A percentile compares a stretch with the other conserved stretches of the same genome.
Conservation (phyloP, 805 yeast genomes). For the Yarrowia yakushimensis region DNA sequence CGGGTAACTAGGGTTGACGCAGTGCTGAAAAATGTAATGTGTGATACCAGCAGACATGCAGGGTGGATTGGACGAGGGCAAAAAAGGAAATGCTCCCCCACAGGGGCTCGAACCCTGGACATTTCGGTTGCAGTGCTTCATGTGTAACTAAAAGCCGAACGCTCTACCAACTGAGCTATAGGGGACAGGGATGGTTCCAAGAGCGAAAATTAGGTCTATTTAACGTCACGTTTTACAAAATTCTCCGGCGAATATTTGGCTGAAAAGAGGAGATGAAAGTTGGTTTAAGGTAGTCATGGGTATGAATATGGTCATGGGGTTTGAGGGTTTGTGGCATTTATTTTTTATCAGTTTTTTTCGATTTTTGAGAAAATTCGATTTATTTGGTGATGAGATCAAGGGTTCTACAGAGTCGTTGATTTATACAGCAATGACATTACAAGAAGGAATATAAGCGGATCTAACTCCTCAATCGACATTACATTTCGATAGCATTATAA, state of each 20-base stretch:
- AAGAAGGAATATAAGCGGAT: background rate
- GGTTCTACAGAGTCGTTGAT: background rate
- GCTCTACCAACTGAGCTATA: slow-evolving; percentile 25
- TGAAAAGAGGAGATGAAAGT: too few species aligned
- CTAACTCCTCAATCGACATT: too few species aligned
- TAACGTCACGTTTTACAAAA: background rate
- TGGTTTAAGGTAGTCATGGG: too few species aligned
- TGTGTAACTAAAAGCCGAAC: slow-evolving; percentile 38
- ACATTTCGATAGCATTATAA: too few species aligned
- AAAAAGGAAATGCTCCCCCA: slow-evolving; percentile 42
- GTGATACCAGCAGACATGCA: background rate
- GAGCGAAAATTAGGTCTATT: background rate
- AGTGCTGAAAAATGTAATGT: background rate
- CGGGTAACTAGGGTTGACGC: slow-evolving; percentile 13
- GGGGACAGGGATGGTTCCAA: slow-evolving; percentile 3
- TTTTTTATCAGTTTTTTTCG: too few species aligned
- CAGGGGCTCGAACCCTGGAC: slow-evolving; percentile 65
- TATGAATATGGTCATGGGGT: too few species aligned
- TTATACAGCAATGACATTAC: background rate
- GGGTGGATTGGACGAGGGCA: background rate
- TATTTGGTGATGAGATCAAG: too few species aligned
- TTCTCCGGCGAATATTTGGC: background rate
- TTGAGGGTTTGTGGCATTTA: background rate
- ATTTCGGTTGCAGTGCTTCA: slow-evolving; percentile 43
- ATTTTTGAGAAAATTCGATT: too few species aligned